A percentile compares a stretch with the other conserved stretches of the same genome.
phyloP scores from a whole-genome alignment of 371 early-diverging fungal species.

The Saksenaea oblongispora region DNA sequence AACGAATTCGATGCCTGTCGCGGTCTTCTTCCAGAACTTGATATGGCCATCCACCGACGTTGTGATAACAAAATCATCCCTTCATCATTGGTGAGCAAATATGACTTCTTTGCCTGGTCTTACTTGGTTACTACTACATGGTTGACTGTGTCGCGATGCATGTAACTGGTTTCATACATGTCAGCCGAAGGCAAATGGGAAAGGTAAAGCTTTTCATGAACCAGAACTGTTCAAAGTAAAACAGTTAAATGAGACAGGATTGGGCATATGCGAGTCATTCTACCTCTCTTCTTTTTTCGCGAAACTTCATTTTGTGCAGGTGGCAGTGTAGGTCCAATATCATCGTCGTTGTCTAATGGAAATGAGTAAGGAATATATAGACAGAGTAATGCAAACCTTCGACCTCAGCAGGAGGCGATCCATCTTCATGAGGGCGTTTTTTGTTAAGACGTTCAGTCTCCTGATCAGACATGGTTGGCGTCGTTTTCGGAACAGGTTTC shows the following conservation, averaged over 20 bases:
- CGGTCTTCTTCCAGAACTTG: conserved; percentile 98
- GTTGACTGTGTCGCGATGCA: conserved; percentile 92
- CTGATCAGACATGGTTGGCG: neutral
- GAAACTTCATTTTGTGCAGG: conserved; percentile 31
- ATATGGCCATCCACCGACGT: conserved; percentile 94
- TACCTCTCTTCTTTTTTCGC: conserved; percentile 46
- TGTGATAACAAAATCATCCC: conserved; percentile 91
- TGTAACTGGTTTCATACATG: conserved; percentile 91
- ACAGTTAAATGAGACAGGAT: neutral
- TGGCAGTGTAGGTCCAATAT: conserved; percentile 45
- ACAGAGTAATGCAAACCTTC: conserved; percentile 2
- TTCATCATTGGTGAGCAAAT: conserved; percentile 17
- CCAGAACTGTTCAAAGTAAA: conserved; percentile 43
- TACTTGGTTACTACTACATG: conserved; percentile 76
- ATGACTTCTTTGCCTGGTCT: neutral
- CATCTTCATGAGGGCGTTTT: neutral
- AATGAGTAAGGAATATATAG: too few species aligned
- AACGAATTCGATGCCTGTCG: conserved; percentile 92
- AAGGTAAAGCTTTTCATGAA: conserved; percentile 79
- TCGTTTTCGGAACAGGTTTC: neutral
- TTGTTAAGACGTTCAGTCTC: neutral
- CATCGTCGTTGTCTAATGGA: conserved; percentile 29
- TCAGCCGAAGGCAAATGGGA: conserved; percentile 79
- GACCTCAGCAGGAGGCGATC: neutral
- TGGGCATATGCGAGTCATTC: neutral